These are phyloP conservation scores for Phoenix roebelenii DNA, from an alignment of 176 grass and related monocot species.

Conservation along the genomic window DNA sequence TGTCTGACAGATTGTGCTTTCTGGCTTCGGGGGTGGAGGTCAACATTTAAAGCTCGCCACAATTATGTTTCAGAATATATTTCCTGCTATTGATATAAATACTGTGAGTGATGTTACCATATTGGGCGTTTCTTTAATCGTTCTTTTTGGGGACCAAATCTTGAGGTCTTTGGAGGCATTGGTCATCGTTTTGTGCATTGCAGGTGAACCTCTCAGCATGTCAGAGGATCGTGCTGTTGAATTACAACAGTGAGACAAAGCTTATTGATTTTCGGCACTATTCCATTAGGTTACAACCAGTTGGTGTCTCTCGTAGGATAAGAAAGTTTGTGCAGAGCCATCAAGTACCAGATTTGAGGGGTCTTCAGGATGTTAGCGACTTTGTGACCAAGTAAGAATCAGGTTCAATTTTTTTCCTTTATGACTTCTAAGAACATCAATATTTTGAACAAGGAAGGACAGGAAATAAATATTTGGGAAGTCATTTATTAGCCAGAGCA, in stretches of 20 bases:
- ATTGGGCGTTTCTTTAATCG: no score
- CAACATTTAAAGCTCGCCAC: conserved; percentile 32
- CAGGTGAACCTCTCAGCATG: conserved; percentile 50
- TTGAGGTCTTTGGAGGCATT: background rate
- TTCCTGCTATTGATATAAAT: conserved; percentile 45
- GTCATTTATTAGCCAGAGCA: no score
- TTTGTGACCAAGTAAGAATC: conserved; percentile 54
- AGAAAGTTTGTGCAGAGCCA: conserved; percentile 53
- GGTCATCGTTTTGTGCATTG: background rate
- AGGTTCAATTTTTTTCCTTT: background rate
- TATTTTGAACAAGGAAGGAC: no score
- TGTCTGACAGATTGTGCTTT: conserved; percentile 35
- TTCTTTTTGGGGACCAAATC: no score
- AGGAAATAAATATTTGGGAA: no score
- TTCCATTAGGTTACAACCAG: conserved; percentile 51
- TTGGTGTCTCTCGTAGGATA: conserved; percentile 50
- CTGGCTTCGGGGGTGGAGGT: conserved; percentile 32
- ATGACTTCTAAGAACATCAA: no score
- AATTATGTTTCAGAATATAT: conserved; percentile 40
- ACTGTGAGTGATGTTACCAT: conserved; percentile 29
- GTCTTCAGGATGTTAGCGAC: conserved; percentile 53
- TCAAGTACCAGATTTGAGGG: conserved; percentile 47
- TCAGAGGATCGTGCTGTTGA: conserved; percentile 41
- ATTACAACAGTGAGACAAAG: conserved; percentile 42
- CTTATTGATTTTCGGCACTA: conserved; percentile 52